Base-by-base conservation (phyloP, 176 grass and related monocot genomes). In the Tillandsia leiboldiana region DNA sequence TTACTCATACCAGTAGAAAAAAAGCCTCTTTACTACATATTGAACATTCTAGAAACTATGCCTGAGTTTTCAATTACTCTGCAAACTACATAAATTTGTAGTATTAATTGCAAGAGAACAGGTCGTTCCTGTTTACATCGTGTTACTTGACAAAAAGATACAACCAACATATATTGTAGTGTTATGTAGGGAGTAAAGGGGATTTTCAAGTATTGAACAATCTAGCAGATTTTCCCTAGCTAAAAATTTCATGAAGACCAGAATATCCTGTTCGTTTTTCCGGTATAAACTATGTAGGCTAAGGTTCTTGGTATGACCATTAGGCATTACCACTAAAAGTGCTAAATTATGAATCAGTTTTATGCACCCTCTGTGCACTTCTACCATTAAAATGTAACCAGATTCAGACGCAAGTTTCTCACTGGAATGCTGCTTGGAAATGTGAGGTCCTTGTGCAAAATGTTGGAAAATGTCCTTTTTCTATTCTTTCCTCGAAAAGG, bases 401-500 rank as follows among this genome's bases (percentile, higher is more conserved):
- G 56, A 61, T 61, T 20, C 33, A 42, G 22, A 15, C 69, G 26
- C 10, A 71, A 49, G 51, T 12, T 63, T 84, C 74, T 93, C 79
- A 99, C 94, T 58, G 94, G 87, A 76, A 99, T 90, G 78, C 89
- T 88, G 74, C 87, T 93, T 28, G 89, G 89, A 74, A 99, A 99
- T 28, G 87, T 90, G 78, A 99, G 94, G 67, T 93, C 89, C 66
- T 99, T 99, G 63, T 90, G 80, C 42, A 99, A 72, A 67, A 99
- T 88, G 63, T 99, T 99, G 65, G 88, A 70, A 74, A 99, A 99
- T 57, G 94, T 99, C 74, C 72, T 93, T 63, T 93, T 83, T 83
- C 94, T 87, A 75, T 99, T 93, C 77, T 93, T 99, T 80, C 89
- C 94, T 86, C 94, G 85, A 64, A 99, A 99, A 77, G 94, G 94